phyloP scores from a whole-genome alignment of 331 rosid species.

The Acacia pycnantha region DNA sequence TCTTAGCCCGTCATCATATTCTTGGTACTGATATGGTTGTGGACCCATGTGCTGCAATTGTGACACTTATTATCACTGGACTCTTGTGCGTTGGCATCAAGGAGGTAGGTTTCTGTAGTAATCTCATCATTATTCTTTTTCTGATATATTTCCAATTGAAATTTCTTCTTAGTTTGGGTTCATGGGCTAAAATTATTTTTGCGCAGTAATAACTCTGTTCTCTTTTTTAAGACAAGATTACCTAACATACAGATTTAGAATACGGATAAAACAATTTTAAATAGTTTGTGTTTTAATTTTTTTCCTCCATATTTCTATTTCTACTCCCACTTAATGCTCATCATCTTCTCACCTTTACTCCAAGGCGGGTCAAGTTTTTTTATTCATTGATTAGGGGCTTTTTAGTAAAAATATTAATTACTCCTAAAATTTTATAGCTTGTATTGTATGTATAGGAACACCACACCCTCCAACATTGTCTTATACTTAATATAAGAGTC shows the following conservation, averaged over 20 bases:
- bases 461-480: neutral
- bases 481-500: too few relatives aligned
- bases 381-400: neutral
- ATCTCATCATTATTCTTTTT: neutral
- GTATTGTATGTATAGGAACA: neutral
- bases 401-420: neutral
- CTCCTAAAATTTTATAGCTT: neutral
- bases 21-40: conserved; percentile 69
- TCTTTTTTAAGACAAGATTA: neutral
- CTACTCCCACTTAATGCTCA: neutral
- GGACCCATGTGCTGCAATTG: conserved; percentile 82
- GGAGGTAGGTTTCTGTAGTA: conserved; percentile 56
- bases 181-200: neutral
- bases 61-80: conserved; percentile 68
- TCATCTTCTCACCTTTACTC: neutral
- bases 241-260: neutral
- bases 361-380: neutral
- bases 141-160: neutral
- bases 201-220: neutral
- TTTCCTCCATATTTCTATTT: neutral
- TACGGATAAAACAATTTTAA: neutral
- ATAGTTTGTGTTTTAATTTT: neutral
- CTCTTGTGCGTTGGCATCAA: conserved; percentile 81
- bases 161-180: conserved; percentile 6
- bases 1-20: conserved; percentile 63